Conservation (phyloP, 768 basidiomycete genomes). For the Tulasnella sp. region DNA sequence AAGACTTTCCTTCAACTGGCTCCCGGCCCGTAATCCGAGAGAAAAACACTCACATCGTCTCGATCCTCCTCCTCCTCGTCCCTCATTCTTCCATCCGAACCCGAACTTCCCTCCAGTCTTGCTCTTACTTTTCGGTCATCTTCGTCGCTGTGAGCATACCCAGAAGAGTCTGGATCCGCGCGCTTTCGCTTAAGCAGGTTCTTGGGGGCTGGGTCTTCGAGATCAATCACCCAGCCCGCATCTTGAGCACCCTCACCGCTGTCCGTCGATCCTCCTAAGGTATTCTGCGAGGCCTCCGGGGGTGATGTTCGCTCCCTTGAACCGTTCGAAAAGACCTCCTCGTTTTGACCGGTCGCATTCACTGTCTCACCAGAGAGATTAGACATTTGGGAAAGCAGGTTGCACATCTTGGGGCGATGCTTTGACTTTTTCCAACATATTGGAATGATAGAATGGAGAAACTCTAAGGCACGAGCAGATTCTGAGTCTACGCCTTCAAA, state of each 20-base stretch:
- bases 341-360: not conserved
- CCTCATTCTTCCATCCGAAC: not conserved
- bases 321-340: too few relatives aligned
- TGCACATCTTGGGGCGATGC: not conserved
- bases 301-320: not conserved
- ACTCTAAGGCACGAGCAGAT: not conserved
- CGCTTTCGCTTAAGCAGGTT: not conserved
- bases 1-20: not conserved
- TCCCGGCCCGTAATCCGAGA: not conserved
- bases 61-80: not conserved
- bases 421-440: not conserved
- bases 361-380: not conserved
- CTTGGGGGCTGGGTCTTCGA: too few relatives aligned
- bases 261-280: not conserved
- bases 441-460: not conserved
- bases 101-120: not conserved
- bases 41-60: not conserved
- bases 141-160: not conserved
- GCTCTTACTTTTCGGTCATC: not conserved
- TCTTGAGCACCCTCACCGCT: not conserved
- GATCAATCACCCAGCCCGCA: not conserved
- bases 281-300: not conserved
- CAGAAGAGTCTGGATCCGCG: not conserved
- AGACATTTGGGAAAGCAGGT: not conserved
- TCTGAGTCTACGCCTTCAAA: not conserved